These are phyloP conservation scores for Xylariaceae sp. DNA, from an alignment of 2,329 filamentous ascomycete genomes.

Conservation along the genomic window DNA sequence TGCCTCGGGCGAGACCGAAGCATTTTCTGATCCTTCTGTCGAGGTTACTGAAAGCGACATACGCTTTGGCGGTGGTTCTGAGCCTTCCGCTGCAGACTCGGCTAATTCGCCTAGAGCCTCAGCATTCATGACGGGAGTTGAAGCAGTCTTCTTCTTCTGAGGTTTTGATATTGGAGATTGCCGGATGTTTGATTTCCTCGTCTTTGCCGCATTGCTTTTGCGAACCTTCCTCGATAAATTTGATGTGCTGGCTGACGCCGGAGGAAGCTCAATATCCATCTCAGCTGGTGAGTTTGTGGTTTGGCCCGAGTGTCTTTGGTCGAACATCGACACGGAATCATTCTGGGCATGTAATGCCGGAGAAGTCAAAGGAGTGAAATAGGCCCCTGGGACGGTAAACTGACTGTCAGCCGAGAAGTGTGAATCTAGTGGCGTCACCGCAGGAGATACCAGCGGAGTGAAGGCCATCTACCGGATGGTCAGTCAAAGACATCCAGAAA, in stretches of 20 bases:
- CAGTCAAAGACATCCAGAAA: constrained; percentile 26
- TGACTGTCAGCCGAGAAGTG: constrained; percentile 64
- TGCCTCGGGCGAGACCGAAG: constrained; percentile 65
- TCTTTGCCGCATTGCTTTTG: constrained; percentile 56
- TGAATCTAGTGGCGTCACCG: constrained; percentile 76
- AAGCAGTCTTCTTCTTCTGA: constrained; percentile 55
- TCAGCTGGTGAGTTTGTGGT: constrained; percentile 60
- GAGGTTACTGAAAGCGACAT: constrained; percentile 43
- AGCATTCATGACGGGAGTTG: constrained; percentile 59
- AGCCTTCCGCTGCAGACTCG: constrained; percentile 44
- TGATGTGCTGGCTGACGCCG: constrained; percentile 44
- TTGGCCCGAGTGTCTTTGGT: constrained; percentile 44
- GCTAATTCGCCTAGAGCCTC: constrained; percentile 58
- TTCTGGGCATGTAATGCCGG: constrained; percentile 76
- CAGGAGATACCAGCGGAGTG: constrained; percentile 81
- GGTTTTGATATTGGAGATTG: constrained; percentile 76
- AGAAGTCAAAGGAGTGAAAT: constrained; percentile 83
- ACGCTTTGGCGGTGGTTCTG: constrained; percentile 29
- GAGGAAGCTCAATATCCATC: constrained; percentile 54
- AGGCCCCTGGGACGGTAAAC: constrained; percentile 69
- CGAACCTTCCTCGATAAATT: constrained; percentile 56
- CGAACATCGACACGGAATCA: constrained; percentile 50
- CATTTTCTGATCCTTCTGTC: constrained; percentile 64
- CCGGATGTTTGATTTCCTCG: constrained; percentile 59
- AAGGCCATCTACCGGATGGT: constrained; percentile 64